Evolutionary conservation across 306 rosid genomes (phyloP).

Genomic region (Spatholobus suberectus): DNA sequence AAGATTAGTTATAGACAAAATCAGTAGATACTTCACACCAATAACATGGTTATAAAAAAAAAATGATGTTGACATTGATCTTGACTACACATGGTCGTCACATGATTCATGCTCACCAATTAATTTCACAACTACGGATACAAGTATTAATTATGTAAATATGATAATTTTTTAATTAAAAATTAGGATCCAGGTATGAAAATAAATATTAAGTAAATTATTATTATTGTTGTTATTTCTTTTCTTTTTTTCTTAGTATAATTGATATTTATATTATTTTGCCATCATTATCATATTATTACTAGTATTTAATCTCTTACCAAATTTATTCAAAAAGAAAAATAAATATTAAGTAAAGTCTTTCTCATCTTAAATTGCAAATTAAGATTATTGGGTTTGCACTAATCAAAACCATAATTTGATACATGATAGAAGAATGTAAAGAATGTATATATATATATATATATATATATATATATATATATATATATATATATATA

Average conservation of each 20-base stretch:
- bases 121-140: background rate
- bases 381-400: background rate
- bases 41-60: too few relatives aligned
- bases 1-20: too few relatives aligned
- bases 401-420: background rate
- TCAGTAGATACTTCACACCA: too few relatives aligned
- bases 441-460: too few relatives aligned
- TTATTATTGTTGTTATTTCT: background rate
- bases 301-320: background rate
- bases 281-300: background rate
- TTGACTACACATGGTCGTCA: slow-evolving; percentile 26
- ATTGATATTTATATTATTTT: background rate
- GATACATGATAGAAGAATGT: background rate
- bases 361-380: background rate
- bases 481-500: too few relatives aligned
- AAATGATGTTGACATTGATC: slow-evolving; percentile 12
- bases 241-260: background rate
- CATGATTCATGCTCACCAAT: slow-evolving; percentile 11
- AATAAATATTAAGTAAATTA: background rate
- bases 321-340: background rate
- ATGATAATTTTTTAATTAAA: background rate
- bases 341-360: too few relatives aligned
- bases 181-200: background rate
- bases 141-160: background rate
- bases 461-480: too few relatives aligned